Conservation (phyloP, 2,329 filamentous ascomycete genomes). For the Neocatenulostroma microsporum region DNA sequence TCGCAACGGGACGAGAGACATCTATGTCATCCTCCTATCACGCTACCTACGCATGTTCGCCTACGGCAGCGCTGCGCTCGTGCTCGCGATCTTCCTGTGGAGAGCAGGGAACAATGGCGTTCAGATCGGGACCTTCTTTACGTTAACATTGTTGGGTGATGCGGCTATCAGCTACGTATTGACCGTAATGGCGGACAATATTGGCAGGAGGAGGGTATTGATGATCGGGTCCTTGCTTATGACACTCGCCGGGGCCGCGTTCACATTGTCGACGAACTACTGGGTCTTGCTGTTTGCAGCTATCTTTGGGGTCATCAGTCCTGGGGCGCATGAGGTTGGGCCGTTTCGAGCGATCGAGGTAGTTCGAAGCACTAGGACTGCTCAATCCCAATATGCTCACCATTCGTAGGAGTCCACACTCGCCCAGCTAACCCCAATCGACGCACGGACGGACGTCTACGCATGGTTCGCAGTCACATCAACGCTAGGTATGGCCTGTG, state of each 20-base stretch:
- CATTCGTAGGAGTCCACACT: conserved; percentile 22
- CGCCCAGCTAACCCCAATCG: conserved; percentile 22
- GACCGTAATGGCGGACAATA: conserved; percentile 25
- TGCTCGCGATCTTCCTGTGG: conserved; percentile 25
- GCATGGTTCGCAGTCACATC: conserved; percentile 25
- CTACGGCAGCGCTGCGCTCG: conserved; percentile 23
- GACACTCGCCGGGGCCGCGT: conserved; percentile 22
- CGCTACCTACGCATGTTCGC: conserved; percentile 24
- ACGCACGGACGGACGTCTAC: conserved; percentile 23
- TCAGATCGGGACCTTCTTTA: conserved; percentile 27
- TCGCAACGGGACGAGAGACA: conserved; percentile 6
- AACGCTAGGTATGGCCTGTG: conserved; percentile 22
- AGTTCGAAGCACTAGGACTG: background rate
- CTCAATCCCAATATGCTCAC: too few relatives aligned
- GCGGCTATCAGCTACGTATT: conserved; percentile 25
- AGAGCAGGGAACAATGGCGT: conserved; percentile 23
- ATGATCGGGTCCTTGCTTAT: conserved; percentile 23
- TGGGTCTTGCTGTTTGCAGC: conserved; percentile 26
- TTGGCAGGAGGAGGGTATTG: conserved; percentile 24
- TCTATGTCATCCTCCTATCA: conserved; percentile 9
- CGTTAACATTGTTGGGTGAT: conserved; percentile 24
- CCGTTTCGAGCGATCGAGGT: conserved; percentile 27
- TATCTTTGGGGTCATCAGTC: conserved; percentile 18
- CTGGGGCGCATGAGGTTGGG: conserved; percentile 22
- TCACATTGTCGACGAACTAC: conserved; percentile 26